phyloP scores from a whole-genome alignment of 306 rosid genomes.

The Cicer arietinum region DNA sequence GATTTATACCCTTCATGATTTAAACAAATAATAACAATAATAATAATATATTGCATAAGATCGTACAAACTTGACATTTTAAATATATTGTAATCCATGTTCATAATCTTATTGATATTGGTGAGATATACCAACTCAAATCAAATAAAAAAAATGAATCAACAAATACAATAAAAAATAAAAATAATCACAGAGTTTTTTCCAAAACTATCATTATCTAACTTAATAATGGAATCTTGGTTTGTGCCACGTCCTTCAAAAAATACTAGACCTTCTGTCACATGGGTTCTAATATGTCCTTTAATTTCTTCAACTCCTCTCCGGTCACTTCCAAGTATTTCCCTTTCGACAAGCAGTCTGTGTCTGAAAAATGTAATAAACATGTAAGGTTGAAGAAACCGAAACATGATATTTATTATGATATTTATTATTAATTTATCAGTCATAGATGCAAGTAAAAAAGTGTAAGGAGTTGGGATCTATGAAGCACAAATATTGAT shows the following conservation, averaged over 20 bases:
- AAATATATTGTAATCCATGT: too few species aligned
- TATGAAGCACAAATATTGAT: neutral
- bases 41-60: too few species aligned
- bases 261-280: conserved; percentile 21
- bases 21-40: too few species aligned
- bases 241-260: conserved; percentile 23
- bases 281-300: conserved; percentile 12
- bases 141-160: conserved; percentile 9
- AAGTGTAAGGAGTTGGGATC: too few species aligned
- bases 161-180: neutral
- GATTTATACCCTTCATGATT: too few species aligned
- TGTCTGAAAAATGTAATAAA: conserved; percentile 67
- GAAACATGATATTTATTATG: too few species aligned
- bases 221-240: neutral
- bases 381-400: conserved; percentile 25
- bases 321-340: conserved; percentile 50
- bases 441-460: too few species aligned
- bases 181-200: conserved; percentile 19
- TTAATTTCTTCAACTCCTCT: neutral
- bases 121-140: too few species aligned
- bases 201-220: conserved; percentile 7
- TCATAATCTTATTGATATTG: too few species aligned
- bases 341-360: conserved; percentile 80
- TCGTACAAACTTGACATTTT: too few species aligned
- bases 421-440: too few species aligned